phyloP scores from a whole-genome alignment of 2,329 filamentous ascomycete species.

The Hymenotorrendiella dingleyae region DNA sequence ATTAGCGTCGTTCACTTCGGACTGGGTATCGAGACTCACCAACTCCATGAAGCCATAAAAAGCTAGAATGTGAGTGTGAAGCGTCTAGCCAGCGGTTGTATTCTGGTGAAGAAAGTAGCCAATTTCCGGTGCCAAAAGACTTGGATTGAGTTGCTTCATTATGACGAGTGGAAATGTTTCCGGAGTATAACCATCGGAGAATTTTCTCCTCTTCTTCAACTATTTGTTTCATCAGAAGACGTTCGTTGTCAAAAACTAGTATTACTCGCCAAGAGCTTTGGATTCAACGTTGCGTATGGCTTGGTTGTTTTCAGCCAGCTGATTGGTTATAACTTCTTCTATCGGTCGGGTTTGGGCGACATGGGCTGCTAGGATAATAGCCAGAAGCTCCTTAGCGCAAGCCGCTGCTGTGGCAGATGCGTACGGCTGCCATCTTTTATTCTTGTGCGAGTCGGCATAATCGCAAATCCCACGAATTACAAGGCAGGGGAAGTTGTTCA shows the following conservation, averaged over 20 bases:
- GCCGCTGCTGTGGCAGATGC: conserved; percentile 10
- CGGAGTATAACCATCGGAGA: neutral
- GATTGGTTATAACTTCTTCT: neutral
- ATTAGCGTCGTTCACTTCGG: neutral
- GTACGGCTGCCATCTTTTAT: conserved; percentile 14
- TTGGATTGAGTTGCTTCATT: neutral
- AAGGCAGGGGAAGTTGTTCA: conserved; percentile 14
- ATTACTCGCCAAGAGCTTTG: neutral
- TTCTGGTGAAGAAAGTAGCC: neutral
- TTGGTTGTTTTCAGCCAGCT: neutral
- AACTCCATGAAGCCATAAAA: neutral
- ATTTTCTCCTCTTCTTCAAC: neutral
- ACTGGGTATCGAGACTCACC: neutral
- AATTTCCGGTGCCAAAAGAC: neutral
- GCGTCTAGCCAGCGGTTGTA: neutral
- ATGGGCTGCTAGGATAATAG: neutral
- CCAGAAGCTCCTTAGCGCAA: conserved; percentile 4
- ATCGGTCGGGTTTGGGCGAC: neutral
- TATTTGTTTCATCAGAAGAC: neutral
- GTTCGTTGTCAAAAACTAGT: neutral
- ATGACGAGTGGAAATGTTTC: neutral
- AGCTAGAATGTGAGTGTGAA: neutral
- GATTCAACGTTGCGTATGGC: neutral
- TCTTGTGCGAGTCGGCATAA: conserved; percentile 17
- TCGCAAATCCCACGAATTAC: conserved; percentile 15